A percentile compares a stretch with the other conserved stretches of the same genome.
phyloP scores from a whole-genome alignment of 2,329 filamentous ascomycete species.

The Ilyonectria destructans region DNA sequence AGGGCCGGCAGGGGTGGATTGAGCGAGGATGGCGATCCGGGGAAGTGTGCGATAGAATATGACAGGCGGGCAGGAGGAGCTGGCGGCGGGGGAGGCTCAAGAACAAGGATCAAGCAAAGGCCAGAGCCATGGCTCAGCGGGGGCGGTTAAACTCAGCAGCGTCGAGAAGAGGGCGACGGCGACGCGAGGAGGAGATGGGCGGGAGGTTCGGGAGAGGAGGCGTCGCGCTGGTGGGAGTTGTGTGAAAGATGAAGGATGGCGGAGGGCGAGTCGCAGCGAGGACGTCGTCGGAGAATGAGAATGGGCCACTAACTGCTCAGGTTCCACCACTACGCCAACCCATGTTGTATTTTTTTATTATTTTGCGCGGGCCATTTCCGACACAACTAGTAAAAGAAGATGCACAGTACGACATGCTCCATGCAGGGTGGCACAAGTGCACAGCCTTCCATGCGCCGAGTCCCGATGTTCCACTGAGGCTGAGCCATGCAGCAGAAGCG shows the following conservation, averaged over 20 bases:
- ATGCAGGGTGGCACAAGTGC: neutral
- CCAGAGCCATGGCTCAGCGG: constrained; percentile 30
- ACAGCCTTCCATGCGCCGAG: constrained; percentile 11
- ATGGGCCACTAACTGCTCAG: neutral
- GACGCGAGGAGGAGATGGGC: neutral
- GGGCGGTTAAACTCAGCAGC: neutral
- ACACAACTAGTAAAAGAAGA: neutral
- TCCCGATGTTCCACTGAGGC: constrained; percentile 1
- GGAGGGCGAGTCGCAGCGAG: neutral
- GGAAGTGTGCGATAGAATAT: neutral
- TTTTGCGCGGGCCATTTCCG: neutral
- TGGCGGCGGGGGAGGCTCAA: constrained; percentile 11
- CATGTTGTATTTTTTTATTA: neutral
- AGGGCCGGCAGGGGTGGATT: neutral
- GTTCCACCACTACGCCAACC: neutral
- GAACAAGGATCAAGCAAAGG: constrained; percentile 24
- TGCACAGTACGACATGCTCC: neutral
- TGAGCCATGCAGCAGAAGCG: constrained; percentile 5
- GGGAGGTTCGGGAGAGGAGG: neutral
- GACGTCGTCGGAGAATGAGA: neutral
- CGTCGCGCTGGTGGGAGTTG: neutral
- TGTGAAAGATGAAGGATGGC: neutral
- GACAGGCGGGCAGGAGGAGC: neutral
- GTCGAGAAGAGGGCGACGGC: neutral
- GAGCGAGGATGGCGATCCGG: neutral